Evolutionary conservation across 2,329 filamentous ascomycete species (phyloP).

Genomic region (Fusarium chaquense): DNA sequence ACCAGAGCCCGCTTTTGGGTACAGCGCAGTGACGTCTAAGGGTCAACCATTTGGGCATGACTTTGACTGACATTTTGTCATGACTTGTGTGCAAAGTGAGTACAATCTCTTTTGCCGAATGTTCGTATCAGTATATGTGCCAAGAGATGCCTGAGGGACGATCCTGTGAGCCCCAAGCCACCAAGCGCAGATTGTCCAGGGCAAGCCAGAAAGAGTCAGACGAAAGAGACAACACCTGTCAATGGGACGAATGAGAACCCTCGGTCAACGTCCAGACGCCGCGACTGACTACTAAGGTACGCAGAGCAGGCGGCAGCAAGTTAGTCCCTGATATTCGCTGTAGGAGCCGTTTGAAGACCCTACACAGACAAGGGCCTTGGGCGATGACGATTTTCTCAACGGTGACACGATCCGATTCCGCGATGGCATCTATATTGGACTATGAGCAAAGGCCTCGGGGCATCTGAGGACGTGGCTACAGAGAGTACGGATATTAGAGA

Average conservation of each 20-base stretch:
- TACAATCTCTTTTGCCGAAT: constrained; percentile 6
- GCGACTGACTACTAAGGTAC: constrained; percentile 1
- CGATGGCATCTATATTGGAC: constrained; percentile 16
- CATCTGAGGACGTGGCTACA: background rate
- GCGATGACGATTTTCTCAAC: constrained; percentile 35
- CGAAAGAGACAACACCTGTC: background rate
- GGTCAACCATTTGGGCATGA: constrained; percentile 3
- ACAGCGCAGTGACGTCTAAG: constrained; percentile 12
- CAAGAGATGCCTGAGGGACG: constrained; percentile 32
- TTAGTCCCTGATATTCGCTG: constrained; percentile 21
- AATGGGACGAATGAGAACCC: constrained; percentile 12
- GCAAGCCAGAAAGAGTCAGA: constrained; percentile 1
- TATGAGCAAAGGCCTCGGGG: background rate
- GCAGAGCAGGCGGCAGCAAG: background rate
- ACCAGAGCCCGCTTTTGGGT: constrained; percentile 16
- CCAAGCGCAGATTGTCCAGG: constrained; percentile 15
- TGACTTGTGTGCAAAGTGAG: background rate
- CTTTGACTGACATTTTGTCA: constrained; percentile 27
- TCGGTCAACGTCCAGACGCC: background rate
- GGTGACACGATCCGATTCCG: constrained; percentile 31
- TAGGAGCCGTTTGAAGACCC: constrained; percentile 30
- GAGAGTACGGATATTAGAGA: background rate
- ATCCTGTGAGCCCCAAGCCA: constrained; percentile 26
- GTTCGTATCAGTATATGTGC: constrained; percentile 13
- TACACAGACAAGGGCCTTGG: constrained; percentile 2